Base-by-base conservation (phyloP, 73 alveolate genomes). In the Paramecium tetraurelia region DNA sequence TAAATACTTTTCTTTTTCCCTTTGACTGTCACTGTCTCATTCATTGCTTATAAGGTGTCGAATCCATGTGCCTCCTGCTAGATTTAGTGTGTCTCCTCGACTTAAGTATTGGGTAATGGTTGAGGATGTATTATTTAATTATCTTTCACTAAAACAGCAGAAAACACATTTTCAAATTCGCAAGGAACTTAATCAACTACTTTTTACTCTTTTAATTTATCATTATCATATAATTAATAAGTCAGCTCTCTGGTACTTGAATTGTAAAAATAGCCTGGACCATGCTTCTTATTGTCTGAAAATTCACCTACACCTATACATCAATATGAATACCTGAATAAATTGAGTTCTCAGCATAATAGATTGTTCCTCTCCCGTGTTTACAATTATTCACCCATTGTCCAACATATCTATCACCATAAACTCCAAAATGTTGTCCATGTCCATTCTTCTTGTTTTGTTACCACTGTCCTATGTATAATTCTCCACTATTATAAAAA, bases 21-120 rank as follows among this genome's bases (percentile, higher is more conserved):
- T 72, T 16, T 72, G 4, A 36, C 20, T 5, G 40, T 43, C 31
- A 72, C 46, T 35, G 57, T 72, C 10, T 72, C 86, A 24, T 63
- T 63, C 16, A 72, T 36, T 10, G 59, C 59, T 35, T 72, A 29
- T 33, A 72, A 24, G 2, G 86, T 72, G 6, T 72, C 86, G 35
- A 72, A 72, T 72, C 86, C 86, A 40, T 72, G 86, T 33, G 59
- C 22, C 38, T 72, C 59, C 86, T 63, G 84, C 84, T 12, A 27
- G 46, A 11, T 63, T 63, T 63, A 63, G 50, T 63, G 84, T 63
- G 53, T 3, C 24, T 63, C 84, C 46, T 63, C 41, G 8, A 24
- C 5, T 20, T 31, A 12, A 35, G 14, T 72, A 72, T 36, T 72
- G 86, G 86, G 86, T 72, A 72, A 72, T 72, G 86, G 86, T 72